Percentiles rank a stretch among this genome's conserved stretches.
phyloP scores from a whole-genome alignment of 208 protist species.

The Trypanosoma congolense region DNA sequence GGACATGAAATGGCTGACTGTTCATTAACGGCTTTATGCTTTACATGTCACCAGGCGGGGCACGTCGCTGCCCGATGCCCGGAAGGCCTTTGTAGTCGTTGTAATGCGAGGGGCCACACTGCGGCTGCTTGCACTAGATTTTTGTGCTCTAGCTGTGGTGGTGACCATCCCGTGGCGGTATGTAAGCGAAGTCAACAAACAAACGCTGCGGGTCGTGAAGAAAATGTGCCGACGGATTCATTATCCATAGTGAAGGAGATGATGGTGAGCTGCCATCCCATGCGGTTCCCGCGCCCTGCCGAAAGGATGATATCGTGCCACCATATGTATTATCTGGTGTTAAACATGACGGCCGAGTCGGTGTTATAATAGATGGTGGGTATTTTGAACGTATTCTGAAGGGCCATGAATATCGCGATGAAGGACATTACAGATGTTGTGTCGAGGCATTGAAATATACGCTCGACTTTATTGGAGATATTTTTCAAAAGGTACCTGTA shows the following conservation, averaged over 20 bases:
- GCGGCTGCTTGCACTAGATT: slow-evolving; percentile 34
- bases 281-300: not conserved
- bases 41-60: slow-evolving; percentile 74
- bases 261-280: not conserved
- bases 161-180: slow-evolving; percentile 27
- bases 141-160: slow-evolving; percentile 42
- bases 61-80: slow-evolving; percentile 53
- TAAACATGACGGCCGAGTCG: slow-evolving; percentile 42
- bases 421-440: slow-evolving; percentile 52
- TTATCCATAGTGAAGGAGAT: slow-evolving; percentile 5
- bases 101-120: not conserved
- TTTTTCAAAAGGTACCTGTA: slow-evolving; percentile 66
- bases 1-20: slow-evolving; percentile 80
- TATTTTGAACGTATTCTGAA: slow-evolving; percentile 82
- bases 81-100: not conserved
- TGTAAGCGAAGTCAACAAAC: slow-evolving; percentile 17
- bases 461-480: slow-evolving; percentile 73
- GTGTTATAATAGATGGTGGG: slow-evolving; percentile 76
- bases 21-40: slow-evolving; percentile 65
- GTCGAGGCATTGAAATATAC: slow-evolving; percentile 51
- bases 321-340: slow-evolving; percentile 31
- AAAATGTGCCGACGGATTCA: not conserved
- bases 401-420: slow-evolving; percentile 24
- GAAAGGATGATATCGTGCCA: slow-evolving; percentile 17
- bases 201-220: not conserved